phyloP scores from a whole-genome alignment of 202 grass and related monocot genomes.

The Schoenoplectus tabernaemontani region DNA sequence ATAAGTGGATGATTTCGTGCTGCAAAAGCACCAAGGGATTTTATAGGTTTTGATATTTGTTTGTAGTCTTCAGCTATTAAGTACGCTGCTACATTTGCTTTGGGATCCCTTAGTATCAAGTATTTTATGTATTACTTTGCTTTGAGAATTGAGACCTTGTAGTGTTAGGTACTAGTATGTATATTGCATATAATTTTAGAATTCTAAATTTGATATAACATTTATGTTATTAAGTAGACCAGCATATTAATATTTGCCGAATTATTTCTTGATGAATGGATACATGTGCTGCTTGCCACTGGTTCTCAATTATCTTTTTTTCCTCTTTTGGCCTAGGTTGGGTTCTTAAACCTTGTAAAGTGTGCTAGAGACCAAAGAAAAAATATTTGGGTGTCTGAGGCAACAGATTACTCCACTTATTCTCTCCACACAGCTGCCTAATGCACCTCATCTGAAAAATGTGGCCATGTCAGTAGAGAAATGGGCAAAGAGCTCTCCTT shows the following conservation, averaged over 20 bases:
- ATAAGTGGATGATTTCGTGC: neutral
- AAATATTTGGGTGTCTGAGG: slow-evolving; percentile 77
- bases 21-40: neutral
- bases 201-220: neutral
- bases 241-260: neutral
- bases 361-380: slow-evolving; percentile 67
- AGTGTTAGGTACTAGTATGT: neutral
- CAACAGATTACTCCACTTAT: slow-evolving; percentile 53
- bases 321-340: slow-evolving; percentile 50
- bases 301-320: slow-evolving; percentile 4
- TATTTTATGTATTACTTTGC: neutral
- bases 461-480: slow-evolving; percentile 37
- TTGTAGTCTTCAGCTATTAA: neutral
- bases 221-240: neutral
- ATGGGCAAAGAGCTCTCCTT: slow-evolving; percentile 64
- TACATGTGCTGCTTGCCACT: neutral
- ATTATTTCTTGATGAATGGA: neutral
- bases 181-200: neutral
- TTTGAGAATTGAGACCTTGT: slow-evolving; percentile 11
- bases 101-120: neutral
- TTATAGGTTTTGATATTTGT: neutral
- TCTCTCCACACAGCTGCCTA: slow-evolving; percentile 47
- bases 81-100: neutral
- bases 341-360: slow-evolving; percentile 87
- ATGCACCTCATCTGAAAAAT: slow-evolving; percentile 65